Evolutionary conservation across 2,329 filamentous ascomycete species (phyloP).

Genomic region (Sporothrix brasiliensis): DNA sequence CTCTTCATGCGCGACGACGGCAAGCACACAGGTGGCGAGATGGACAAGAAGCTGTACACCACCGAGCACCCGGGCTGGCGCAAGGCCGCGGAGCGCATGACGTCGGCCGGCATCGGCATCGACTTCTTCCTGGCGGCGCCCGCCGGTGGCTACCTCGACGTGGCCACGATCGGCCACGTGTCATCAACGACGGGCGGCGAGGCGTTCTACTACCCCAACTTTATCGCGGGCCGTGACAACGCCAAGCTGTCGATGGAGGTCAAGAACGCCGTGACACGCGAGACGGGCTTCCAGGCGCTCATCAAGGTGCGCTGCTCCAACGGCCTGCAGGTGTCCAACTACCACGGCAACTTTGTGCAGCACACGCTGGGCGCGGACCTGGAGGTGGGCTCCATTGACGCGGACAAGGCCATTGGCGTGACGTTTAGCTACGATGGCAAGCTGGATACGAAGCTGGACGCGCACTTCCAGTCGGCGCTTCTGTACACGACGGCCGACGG

Average conservation of each 20-base stretch:
- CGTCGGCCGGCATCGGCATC: constrained; percentile 79
- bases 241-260: constrained; percentile 84
- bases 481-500: constrained; percentile 91
- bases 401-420: constrained; percentile 89
- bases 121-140: constrained; percentile 96
- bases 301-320: constrained; percentile 99
- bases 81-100: constrained; percentile 84
- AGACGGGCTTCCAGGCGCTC: constrained; percentile 91
- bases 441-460: constrained; percentile 93
- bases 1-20: constrained; percentile 86
- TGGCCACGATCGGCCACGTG: constrained; percentile 90
- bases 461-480: constrained; percentile 93
- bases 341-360: constrained; percentile 95
- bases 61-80: constrained; percentile 89
- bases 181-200: constrained; percentile 90
- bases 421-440: constrained; percentile 96
- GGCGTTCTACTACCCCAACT: constrained; percentile 96
- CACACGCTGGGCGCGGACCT: constrained; percentile 94
- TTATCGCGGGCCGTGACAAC: constrained; percentile 82
- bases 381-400: constrained; percentile 88
- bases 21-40: constrained; percentile 81
- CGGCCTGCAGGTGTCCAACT: constrained; percentile 87
- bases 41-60: constrained; percentile 86
- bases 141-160: constrained; percentile 86
- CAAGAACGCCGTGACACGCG: constrained; percentile 79